Conservation (phyloP, 108 stramenopile species). For the Fragilaria crotonensis region DNA sequence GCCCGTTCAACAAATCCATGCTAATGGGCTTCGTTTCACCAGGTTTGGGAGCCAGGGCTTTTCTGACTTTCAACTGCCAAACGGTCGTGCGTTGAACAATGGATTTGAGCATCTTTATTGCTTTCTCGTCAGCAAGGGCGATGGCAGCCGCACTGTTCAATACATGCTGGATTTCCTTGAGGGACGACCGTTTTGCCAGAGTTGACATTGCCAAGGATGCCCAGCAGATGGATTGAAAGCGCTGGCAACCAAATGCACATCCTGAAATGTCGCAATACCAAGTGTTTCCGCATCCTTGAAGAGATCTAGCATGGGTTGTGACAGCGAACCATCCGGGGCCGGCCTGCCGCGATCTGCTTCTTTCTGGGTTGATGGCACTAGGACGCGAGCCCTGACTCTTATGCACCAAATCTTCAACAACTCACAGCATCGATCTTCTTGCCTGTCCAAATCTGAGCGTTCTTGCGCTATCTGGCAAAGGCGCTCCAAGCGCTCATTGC, state of each 20-base stretch:
- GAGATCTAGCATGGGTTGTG: conserved; percentile 34
- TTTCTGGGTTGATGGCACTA: conserved; percentile 36
- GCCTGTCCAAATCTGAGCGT: conserved; percentile 31
- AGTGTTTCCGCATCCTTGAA: conserved; percentile 33
- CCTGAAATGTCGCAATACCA: conserved; percentile 43
- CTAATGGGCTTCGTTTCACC: conserved; percentile 39
- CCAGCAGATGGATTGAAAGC: conserved; percentile 56
- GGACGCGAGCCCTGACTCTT: conserved; percentile 38
- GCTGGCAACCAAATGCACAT: conserved; percentile 42
- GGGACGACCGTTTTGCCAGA: conserved; percentile 38
- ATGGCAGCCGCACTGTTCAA: conserved; percentile 33
- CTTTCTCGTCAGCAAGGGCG: conserved; percentile 61
- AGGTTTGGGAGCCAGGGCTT: conserved; percentile 42
- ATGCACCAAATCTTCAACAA: conserved; percentile 49
- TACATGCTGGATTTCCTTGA: conserved; percentile 38
- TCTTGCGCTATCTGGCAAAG: conserved; percentile 23
- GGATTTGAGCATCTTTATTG: conserved; percentile 45
- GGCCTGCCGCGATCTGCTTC: conserved; percentile 44
- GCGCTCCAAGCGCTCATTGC: conserved; percentile 31
- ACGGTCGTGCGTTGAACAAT: conserved; percentile 41
- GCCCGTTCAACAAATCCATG: conserved; percentile 33
- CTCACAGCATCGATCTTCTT: conserved; percentile 32
- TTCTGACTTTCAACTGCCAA: conserved; percentile 50
- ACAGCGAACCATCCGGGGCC: conserved; percentile 19
- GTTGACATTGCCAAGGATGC: conserved; percentile 35